Conservation (phyloP, 2,329 filamentous ascomycete species). For the Mollisia scopiformis region DNA sequence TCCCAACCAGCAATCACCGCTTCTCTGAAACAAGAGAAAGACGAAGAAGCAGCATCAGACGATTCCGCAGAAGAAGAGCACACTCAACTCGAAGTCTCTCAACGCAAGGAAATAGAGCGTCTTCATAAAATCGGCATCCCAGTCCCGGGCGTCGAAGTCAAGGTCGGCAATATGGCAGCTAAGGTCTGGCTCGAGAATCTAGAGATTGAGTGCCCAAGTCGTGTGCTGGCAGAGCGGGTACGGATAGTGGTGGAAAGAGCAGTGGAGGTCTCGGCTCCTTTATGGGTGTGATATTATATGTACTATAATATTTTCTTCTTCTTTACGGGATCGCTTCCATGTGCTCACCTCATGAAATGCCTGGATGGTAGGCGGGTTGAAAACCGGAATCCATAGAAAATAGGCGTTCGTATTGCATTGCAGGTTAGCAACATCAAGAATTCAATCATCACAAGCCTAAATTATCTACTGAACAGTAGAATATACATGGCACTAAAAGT, state of each 20-base stretch:
- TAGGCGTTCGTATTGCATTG: background rate
- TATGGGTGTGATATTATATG: conserved; percentile 44
- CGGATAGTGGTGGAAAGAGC: conserved; percentile 88
- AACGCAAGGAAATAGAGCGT: conserved; percentile 70
- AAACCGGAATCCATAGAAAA: background rate
- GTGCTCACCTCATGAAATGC: background rate
- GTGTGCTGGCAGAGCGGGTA: conserved; percentile 80
- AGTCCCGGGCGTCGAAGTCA: conserved; percentile 85
- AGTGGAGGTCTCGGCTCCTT: conserved; percentile 81
- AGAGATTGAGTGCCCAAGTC: conserved; percentile 83
- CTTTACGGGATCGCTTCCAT: background rate
- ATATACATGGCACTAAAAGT: too few species aligned
- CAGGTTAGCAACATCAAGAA: background rate
- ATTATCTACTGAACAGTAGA: too few species aligned
- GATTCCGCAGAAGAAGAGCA: conserved; percentile 39
- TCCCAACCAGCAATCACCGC: conserved; percentile 38
- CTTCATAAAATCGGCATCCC: conserved; percentile 85
- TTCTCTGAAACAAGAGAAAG: conserved; percentile 23
- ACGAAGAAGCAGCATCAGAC: conserved; percentile 31
- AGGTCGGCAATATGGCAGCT: conserved; percentile 84
- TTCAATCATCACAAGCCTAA: too few species aligned
- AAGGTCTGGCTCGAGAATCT: conserved; percentile 91
- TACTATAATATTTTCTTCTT: background rate
- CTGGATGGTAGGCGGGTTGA: background rate
- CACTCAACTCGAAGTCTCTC: conserved; percentile 39